phyloP scores from a whole-genome alignment of 148 eudicot species.

The Nepenthes gracilis region DNA sequence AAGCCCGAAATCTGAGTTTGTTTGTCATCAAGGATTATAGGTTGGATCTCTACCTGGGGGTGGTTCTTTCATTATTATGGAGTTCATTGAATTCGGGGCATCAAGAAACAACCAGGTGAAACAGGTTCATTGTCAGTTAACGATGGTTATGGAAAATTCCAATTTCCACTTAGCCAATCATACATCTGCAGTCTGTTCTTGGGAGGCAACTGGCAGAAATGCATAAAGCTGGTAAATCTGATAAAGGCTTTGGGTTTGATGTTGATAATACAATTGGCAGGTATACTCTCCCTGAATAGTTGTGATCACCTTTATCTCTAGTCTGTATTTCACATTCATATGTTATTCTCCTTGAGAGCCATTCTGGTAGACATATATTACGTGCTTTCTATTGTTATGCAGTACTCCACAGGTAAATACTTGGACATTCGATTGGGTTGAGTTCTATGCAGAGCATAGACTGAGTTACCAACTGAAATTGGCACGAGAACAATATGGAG shows the following conservation, averaged over 20 bases:
- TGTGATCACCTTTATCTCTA: too few relatives aligned
- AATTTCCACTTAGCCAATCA: slow-evolving; percentile 8
- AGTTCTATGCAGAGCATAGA: slow-evolving; percentile 75
- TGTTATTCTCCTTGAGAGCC: too few relatives aligned
- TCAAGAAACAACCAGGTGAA: slow-evolving; percentile 81
- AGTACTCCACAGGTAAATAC: slow-evolving; percentile 94
- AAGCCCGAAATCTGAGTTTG: slow-evolving; percentile 7
- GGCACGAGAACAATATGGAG: slow-evolving; percentile 78
- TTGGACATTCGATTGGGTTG: slow-evolving; percentile 94
- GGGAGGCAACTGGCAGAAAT: slow-evolving; percentile 93
- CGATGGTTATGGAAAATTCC: not conserved
- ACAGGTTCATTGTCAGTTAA: not conserved
- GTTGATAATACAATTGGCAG: slow-evolving; percentile 96
- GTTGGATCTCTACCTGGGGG: slow-evolving; percentile 74
- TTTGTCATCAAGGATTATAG: slow-evolving; percentile 29
- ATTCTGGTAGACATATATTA: not conserved
- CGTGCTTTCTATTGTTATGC: slow-evolving; percentile 8
- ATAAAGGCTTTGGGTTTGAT: slow-evolving; percentile 82
- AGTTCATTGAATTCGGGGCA: slow-evolving; percentile 81
- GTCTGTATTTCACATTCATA: too few relatives aligned
- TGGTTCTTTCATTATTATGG: slow-evolving; percentile 96
- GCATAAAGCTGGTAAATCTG: slow-evolving; percentile 84
- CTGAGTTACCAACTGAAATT: slow-evolving; percentile 83
- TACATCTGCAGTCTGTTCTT: slow-evolving; percentile 48
- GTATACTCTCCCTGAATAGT: slow-evolving; percentile 20